Percentiles rank a stretch among this genome's conserved stretches.
Evolutionary conservation across 163 green algal genomes (phyloP).

Genomic region (Chlorella variabilis): DNA sequence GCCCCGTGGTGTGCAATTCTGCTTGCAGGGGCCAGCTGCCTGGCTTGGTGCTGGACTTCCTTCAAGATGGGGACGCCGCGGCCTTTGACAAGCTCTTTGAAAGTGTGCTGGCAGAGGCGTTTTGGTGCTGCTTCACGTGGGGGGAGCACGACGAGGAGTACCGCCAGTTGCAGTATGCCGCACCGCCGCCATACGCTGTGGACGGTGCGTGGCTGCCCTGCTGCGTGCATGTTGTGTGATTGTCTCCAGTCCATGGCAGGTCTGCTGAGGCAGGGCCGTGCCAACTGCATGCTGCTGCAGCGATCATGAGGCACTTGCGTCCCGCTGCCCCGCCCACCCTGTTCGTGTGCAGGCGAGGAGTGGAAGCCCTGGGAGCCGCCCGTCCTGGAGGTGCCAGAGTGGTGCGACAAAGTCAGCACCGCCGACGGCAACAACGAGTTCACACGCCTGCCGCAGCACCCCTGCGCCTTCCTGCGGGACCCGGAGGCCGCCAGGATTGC

Average conservation of each 20-base stretch:
- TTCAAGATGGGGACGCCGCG: not conserved
- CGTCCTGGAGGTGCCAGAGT: not conserved
- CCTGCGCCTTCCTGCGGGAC: not conserved
- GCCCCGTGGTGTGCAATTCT: not conserved
- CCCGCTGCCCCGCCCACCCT: not conserved
- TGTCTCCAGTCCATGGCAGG: no score
- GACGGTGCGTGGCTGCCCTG: not conserved
- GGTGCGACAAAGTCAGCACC: not conserved
- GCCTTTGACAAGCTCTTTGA: not conserved
- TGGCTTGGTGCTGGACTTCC: not conserved
- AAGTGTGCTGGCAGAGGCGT: not conserved
- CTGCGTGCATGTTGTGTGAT: no score
- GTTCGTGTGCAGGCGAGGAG: not conserved
- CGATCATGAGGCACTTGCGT: no score
- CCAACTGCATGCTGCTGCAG: no score
- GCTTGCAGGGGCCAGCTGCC: not conserved
- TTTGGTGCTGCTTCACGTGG: constrained; percentile 3
- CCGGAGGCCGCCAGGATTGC: not conserved
- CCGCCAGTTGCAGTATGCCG: not conserved
- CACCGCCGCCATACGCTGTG: not conserved
- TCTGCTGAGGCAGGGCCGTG: no score
- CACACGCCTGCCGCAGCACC: not conserved
- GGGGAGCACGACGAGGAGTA: not conserved
- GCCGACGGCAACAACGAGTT: not conserved
- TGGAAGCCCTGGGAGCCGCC: not conserved